Evolutionary conservation across 768 basidiomycete genomes (phyloP), one percentile per base, ranked within the genome.

Genomic region (Suillus luteus): DNA sequence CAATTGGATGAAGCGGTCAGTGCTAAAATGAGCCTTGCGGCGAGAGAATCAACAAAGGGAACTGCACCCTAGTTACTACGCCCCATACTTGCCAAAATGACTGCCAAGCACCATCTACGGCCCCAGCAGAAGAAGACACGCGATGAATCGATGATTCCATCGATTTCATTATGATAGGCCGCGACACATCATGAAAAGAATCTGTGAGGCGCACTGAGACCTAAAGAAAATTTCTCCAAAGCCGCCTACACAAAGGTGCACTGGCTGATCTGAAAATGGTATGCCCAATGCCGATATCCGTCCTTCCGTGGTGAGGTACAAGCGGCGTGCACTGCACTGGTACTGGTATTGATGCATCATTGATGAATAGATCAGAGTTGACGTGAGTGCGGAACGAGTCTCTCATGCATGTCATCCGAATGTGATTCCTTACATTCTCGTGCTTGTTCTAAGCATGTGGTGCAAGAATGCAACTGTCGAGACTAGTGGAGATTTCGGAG

Each of bases 1-100:
- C 91, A 59, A 48, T 51, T 65, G 64, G 33, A 60, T 43, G 52
- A n/a, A 54, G 33, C 19, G 27, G 24, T 6, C 27, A 17, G 24
- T 3, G 17, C 57, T 41, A 58, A 41, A 58, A 41, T 58, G 31
- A 58, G 38, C 27, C 73, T 88, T 89, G 73, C 87, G 15, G 82
- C 76, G 35, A 87, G 73, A 1, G 88, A 84, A 40, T 91, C 27
- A 52, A 52, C 11, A 35, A 54, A 33, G 31, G 52, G 31, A 54
- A 54, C 6, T 52, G 31, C 17, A 19, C 51, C 27, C 27, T 8
- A 31, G 9, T 33, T 54, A 9, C 24, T 51, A 27, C 27, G 27
- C 49, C 15, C 51, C 49, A 24, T 15, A 11, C 19, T 52, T 1
- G 31, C 51, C 51, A 17, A 19, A 6, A 7, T 22, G 3, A 54